These are phyloP conservation scores for Hevea brasiliensis DNA, from an alignment of 345 rosid species.

Conservation along the genomic window DNA sequence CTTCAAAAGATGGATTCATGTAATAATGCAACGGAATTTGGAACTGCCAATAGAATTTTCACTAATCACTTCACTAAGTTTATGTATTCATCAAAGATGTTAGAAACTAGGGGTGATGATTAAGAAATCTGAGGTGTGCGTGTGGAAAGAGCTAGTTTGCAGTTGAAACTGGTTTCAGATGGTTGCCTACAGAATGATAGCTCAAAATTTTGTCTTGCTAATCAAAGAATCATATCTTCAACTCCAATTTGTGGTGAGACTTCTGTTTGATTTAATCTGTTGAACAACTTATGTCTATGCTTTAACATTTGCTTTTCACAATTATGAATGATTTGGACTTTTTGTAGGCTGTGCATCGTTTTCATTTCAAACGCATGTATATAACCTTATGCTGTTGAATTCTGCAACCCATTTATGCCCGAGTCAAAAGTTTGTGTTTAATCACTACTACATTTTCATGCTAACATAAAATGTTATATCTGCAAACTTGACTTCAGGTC, in stretches of 20 bases:
- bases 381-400: not conserved
- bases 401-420: not conserved
- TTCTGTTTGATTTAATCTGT: not conserved
- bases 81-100: too few species aligned
- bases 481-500: constrained; percentile 30
- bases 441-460: constrained; percentile 8
- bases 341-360: not conserved
- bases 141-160: too few species aligned
- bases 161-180: not conserved
- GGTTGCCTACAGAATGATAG: not conserved
- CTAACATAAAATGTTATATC: not conserved
- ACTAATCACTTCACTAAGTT: not conserved
- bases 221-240: not conserved
- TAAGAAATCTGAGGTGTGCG: too few species aligned
- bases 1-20: not conserved
- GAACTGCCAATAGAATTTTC: not conserved
- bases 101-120: too few species aligned
- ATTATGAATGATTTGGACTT: not conserved
- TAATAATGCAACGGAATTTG: not conserved
- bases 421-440: not conserved
- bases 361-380: not conserved
- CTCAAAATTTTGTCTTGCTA: not conserved
- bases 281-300: not conserved
- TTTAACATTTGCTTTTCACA: not conserved
- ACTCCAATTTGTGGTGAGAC: not conserved